Conservation (phyloP, 1,139 yeast genomes). For the Yamadazyma trypodendri region DNA sequence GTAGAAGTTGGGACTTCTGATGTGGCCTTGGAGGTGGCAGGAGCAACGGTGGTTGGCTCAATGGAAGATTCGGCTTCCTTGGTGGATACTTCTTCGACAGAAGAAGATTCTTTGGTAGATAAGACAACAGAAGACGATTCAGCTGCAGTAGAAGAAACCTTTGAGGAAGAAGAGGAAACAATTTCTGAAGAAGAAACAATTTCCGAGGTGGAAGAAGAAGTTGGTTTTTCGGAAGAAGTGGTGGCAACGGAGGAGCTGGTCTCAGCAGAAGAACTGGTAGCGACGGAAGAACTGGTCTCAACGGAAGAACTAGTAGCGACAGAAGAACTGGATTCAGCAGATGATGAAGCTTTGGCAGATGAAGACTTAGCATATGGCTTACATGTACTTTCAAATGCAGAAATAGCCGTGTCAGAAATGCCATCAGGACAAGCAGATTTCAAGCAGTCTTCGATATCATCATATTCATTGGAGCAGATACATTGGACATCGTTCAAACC, state of each 20-base stretch:
- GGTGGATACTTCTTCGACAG: slow-evolving; percentile 11
- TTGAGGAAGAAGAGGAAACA: no score
- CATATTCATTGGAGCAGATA: slow-evolving; percentile 56
- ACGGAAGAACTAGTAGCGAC: slow-evolving; percentile 29
- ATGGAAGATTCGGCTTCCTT: slow-evolving; percentile 15
- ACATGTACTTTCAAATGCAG: slow-evolving; percentile 58
- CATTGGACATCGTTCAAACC: slow-evolving; percentile 64
- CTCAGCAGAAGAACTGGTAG: slow-evolving; percentile 12
- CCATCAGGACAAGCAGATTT: slow-evolving; percentile 63
- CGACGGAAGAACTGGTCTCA: slow-evolving; percentile 4
- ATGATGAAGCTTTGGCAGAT: slow-evolving; percentile 20
- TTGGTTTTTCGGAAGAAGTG: slow-evolving; percentile 5
- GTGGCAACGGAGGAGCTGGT: slow-evolving; percentile 13
- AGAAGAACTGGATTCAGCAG: slow-evolving; percentile 27
- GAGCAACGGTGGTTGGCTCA: slow-evolving; percentile 4
- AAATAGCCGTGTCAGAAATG: slow-evolving; percentile 53
- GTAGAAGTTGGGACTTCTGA: slow-evolving; percentile 9
- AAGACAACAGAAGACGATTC: slow-evolving; percentile 21
- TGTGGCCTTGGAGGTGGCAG: slow-evolving; percentile 10
- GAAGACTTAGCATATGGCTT: slow-evolving; percentile 29
- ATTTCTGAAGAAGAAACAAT: background rate
- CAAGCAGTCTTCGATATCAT: slow-evolving; percentile 59
- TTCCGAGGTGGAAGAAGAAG: slow-evolving; percentile 6
- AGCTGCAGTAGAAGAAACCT: slow-evolving; percentile 15
- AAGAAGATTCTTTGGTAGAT: slow-evolving; percentile 20